Conservation (phyloP, 306 rosid genomes). For the Dalbergia cultrata region DNA sequence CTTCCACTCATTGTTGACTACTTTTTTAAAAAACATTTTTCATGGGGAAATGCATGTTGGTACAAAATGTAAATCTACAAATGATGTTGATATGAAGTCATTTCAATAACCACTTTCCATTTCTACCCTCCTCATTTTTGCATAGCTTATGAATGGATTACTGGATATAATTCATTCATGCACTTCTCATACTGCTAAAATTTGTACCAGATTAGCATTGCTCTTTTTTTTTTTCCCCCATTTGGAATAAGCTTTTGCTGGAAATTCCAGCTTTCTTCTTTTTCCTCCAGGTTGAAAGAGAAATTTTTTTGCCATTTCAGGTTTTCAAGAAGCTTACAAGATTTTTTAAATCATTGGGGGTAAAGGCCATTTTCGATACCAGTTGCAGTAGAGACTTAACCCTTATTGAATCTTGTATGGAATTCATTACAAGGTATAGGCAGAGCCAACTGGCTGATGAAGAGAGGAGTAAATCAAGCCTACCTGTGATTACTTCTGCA, state of each 20-base stretch:
- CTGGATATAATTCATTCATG: no score
- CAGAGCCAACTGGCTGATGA: constrained; percentile 61
- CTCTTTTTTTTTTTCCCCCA: neutral
- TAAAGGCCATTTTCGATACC: constrained; percentile 89
- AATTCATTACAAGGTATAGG: constrained; percentile 79
- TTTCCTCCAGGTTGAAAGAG: constrained; percentile 12
- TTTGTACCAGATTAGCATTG: neutral
- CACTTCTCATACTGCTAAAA: neutral
- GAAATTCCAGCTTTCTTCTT: constrained; percentile 1
- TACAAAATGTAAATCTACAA: neutral
- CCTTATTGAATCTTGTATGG: constrained; percentile 84
- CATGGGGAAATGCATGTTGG: no score
- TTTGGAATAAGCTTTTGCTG: constrained; percentile 17
- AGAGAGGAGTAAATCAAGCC: constrained; percentile 54
- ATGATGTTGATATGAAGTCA: neutral
- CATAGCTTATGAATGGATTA: no score
- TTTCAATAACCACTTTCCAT: no score
- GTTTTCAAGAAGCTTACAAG: constrained; percentile 77
- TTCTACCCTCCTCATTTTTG: no score
- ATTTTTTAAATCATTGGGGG: constrained; percentile 89
- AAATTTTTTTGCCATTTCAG: constrained; percentile 55
- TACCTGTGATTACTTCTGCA: constrained; percentile 96
- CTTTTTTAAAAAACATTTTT: neutral
- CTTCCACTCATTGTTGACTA: neutral
- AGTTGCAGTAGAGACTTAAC: constrained; percentile 92